Evolutionary conservation across 163 green algal species (phyloP).

Genomic region (Volvox carteri): DNA sequence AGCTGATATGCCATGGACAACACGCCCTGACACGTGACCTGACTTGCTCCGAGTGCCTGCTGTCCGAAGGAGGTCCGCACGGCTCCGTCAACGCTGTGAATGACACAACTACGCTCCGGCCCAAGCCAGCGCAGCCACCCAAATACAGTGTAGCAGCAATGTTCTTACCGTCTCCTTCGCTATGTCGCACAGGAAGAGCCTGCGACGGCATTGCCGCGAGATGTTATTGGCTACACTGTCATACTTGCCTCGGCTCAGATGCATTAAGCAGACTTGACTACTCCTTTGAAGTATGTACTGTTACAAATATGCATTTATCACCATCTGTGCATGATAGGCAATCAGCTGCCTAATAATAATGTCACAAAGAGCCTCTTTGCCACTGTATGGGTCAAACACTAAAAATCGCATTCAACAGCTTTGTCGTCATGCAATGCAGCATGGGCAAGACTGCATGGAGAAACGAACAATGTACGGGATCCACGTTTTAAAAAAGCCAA

Average conservation of each 20-base stretch:
- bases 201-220: constrained; percentile 5
- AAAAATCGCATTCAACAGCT: too few relatives aligned
- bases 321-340: too few relatives aligned
- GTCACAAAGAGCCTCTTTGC: too few relatives aligned
- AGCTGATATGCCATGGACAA: neutral
- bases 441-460: too few relatives aligned
- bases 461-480: too few relatives aligned
- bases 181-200: neutral
- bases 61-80: neutral
- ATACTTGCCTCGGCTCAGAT: neutral
- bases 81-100: constrained; percentile 43
- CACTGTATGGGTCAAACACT: too few relatives aligned
- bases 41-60: neutral
- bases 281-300: neutral
- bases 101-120: neutral
- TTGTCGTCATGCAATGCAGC: too few relatives aligned
- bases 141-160: too few relatives aligned
- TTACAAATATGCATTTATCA: neutral
- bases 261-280: neutral
- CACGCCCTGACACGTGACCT: constrained; percentile 38
- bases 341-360: too few relatives aligned
- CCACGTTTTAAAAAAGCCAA: too few relatives aligned
- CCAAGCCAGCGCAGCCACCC: neutral
- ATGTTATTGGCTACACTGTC: neutral
- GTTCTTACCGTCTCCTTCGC: constrained; percentile 15